Conservation (phyloP, 805 yeast species). For the Lipomyces japonicus region DNA sequence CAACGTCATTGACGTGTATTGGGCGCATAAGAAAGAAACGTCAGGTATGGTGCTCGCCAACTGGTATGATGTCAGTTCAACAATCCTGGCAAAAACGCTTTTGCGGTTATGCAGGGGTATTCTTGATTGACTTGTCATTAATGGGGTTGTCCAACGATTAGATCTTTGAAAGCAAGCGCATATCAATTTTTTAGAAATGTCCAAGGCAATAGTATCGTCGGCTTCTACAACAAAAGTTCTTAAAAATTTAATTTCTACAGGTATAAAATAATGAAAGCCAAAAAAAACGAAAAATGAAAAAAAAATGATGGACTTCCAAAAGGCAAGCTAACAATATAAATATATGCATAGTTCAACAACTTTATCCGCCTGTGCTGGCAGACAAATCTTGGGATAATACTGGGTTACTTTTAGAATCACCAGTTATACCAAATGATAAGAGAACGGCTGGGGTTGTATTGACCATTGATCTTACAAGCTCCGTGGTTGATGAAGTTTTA, state of each 20-base stretch:
- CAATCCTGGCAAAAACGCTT: too few species aligned
- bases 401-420: constrained; percentile 77
- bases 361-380: constrained; percentile 79
- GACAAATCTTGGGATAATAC: constrained; percentile 94
- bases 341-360: constrained; percentile 50
- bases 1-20: too few species aligned
- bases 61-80: too few species aligned
- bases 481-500: constrained; percentile 85
- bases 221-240: constrained; percentile 10
- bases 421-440: constrained; percentile 17
- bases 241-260: constrained; percentile 15
- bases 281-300: too few species aligned
- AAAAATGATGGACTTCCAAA: too few species aligned
- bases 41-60: too few species aligned
- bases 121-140: too few species aligned
- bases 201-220: background rate
- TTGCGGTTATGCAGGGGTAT: too few species aligned
- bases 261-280: background rate
- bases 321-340: background rate
- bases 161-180: background rate
- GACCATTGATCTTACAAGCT: constrained; percentile 78
- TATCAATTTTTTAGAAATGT: background rate
- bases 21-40: too few species aligned
- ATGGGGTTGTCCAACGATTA: background rate
- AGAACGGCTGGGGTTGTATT: constrained; percentile 48